These are phyloP conservation scores for Dioszegia crocea DNA, from an alignment of 768 basidiomycete genomes.

Conservation along the genomic window DNA sequence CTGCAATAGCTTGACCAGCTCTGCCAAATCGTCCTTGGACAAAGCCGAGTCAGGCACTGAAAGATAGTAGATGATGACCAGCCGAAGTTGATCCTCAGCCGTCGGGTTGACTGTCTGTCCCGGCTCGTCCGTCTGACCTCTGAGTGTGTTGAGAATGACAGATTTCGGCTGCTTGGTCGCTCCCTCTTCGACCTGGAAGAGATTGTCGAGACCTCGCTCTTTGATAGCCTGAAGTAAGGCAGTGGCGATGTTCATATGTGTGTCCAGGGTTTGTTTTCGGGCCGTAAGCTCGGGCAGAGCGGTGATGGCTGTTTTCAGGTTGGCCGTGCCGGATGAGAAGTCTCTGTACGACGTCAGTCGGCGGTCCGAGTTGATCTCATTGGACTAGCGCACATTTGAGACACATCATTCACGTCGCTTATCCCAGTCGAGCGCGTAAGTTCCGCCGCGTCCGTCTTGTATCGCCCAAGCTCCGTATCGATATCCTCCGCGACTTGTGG, in stretches of 20 bases:
- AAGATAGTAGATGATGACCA: constrained; percentile 92
- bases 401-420: constrained; percentile 89
- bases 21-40: constrained; percentile 79
- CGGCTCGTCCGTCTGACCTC: constrained; percentile 55
- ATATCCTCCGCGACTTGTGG: constrained; percentile 98
- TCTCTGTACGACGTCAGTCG: constrained; percentile 57
- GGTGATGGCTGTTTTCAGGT: constrained; percentile 95
- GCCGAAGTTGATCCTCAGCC: constrained; percentile 79
- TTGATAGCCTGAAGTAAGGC: constrained; percentile 93
- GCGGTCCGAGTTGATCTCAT: not conserved
- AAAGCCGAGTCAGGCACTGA: constrained; percentile 75
- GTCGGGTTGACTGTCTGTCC: constrained; percentile 64
- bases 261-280: constrained; percentile 91
- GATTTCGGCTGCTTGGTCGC: constrained; percentile 79
- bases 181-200: constrained; percentile 94
- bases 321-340: constrained; percentile 83
- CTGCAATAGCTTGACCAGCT: constrained; percentile 82
- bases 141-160: constrained; percentile 80
- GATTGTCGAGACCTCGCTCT: constrained; percentile 84
- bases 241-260: constrained; percentile 99
- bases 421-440: constrained; percentile 94
- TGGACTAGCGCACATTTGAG: constrained; percentile 68
- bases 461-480: constrained; percentile 81
- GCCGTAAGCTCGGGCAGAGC: constrained; percentile 94
- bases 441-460: constrained; percentile 92